Conservation (phyloP, 192 early-diverging fungal species). For the Funneliformis mosseae region DNA sequence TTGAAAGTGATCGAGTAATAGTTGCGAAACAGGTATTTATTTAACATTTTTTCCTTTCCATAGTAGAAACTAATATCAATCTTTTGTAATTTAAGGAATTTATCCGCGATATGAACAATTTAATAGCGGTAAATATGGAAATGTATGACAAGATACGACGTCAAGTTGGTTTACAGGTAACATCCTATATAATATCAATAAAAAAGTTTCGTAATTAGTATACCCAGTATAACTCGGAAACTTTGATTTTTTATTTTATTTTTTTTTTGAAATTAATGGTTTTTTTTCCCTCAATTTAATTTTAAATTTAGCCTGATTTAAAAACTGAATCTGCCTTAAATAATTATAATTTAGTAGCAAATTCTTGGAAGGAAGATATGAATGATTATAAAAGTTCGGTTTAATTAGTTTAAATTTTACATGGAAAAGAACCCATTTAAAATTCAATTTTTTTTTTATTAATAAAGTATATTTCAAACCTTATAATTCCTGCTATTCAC, state of each 20-base stretch:
- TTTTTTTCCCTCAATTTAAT: not conserved
- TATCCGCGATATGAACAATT: slow-evolving; percentile 3
- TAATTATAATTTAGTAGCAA: not conserved
- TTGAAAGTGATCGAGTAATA: slow-evolving; percentile 13
- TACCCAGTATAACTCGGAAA: too few relatives aligned
- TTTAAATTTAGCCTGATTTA: not conserved
- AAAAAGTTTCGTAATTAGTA: too few relatives aligned
- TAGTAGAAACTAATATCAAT: not conserved
- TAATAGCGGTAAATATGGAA: slow-evolving; percentile 8
- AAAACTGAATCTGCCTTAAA: not conserved
- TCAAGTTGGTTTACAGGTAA: slow-evolving; percentile 13
- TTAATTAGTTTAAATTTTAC: not conserved
- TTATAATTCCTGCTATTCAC: too few relatives aligned
- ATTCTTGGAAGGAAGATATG: slow-evolving; percentile 17
- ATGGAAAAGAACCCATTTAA: too few relatives aligned
- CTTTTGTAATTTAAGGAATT: slow-evolving; percentile 10
- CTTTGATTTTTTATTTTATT: not conserved
- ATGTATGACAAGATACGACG: not conserved
- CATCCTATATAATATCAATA: not conserved
- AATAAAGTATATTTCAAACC: too few relatives aligned
- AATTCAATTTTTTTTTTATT: too few relatives aligned
- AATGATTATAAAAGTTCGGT: slow-evolving; percentile 5
- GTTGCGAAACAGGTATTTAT: slow-evolving; percentile 18
- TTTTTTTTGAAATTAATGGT: too few relatives aligned
- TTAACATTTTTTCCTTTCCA: not conserved